phyloP scores from a whole-genome alignment of 2,329 filamentous ascomycete genomes.

The Teratosphaeria zuluensis region DNA sequence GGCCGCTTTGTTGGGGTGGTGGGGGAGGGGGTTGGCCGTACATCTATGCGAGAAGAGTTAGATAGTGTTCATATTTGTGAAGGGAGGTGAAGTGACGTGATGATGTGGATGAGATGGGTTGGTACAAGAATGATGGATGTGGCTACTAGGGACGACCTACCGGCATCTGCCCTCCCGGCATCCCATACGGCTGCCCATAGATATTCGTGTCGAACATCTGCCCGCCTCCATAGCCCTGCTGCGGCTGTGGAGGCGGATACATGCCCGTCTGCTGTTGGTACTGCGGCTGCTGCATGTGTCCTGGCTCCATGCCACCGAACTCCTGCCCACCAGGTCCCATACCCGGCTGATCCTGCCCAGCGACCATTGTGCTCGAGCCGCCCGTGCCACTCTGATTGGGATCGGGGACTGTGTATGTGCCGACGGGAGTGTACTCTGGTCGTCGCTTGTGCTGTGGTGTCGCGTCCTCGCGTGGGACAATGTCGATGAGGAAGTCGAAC shows the following conservation, averaged over 20 bases:
- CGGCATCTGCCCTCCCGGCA: slow-evolving; percentile 18
- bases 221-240: slow-evolving; percentile 65
- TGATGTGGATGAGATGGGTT: not conserved
- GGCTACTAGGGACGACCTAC: slow-evolving; percentile 18
- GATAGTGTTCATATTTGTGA: not conserved
- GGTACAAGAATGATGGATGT: not conserved
- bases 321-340: slow-evolving; percentile 21
- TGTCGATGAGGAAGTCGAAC: slow-evolving; percentile 99
- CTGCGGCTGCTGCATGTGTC: slow-evolving; percentile 27
- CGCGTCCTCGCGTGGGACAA: slow-evolving; percentile 91
- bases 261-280: slow-evolving; percentile 72
- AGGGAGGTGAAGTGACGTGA: not conserved
- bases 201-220: slow-evolving; percentile 74
- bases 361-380: slow-evolving; percentile 22
- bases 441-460: slow-evolving; percentile 69
- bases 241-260: slow-evolving; percentile 73
- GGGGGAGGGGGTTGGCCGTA: not conserved
- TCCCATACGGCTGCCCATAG: slow-evolving; percentile 42
- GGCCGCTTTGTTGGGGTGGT: not conserved
- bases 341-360: slow-evolving; percentile 16
- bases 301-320: slow-evolving; percentile 24
- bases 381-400: slow-evolving; percentile 39
- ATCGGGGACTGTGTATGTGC: slow-evolving; percentile 42
- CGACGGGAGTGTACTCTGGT: slow-evolving; percentile 26
- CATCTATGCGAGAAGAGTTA: slow-evolving; percentile 1